phyloP scores from a whole-genome alignment of 2,329 filamentous ascomycete genomes.

The Podosphaera aphanis region DNA sequence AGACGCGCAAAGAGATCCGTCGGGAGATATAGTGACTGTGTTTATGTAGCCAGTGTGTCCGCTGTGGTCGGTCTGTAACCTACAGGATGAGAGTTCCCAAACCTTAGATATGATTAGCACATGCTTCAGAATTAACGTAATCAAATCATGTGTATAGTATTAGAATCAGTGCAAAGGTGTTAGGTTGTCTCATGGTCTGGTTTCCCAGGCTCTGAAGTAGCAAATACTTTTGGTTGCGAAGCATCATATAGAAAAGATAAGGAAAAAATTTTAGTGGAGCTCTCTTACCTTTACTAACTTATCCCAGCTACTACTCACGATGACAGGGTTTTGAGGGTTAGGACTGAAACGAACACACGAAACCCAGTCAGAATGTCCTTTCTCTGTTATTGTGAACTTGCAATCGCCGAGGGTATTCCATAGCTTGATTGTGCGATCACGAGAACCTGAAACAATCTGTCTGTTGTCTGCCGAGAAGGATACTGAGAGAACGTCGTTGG shows the following conservation, averaged over 20 bases:
- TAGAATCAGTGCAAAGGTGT: slow-evolving; percentile 66
- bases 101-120: slow-evolving; percentile 33
- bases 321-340: slow-evolving; percentile 99
- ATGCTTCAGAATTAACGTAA: slow-evolving; percentile 1
- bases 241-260: slow-evolving; percentile 52
- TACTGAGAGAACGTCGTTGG: slow-evolving; percentile 97
- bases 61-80: slow-evolving; percentile 99
- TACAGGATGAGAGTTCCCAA: slow-evolving; percentile 98
- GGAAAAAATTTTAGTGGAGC: slow-evolving; percentile 7
- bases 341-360: slow-evolving; percentile 98
- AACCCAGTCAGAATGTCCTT: slow-evolving; percentile 99
- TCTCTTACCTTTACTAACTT: slow-evolving; percentile 96
- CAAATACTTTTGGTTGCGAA: slow-evolving; percentile 93
- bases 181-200: slow-evolving; percentile 89
- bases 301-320: slow-evolving; percentile 96
- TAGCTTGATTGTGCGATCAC: slow-evolving; percentile 97
- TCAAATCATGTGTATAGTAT: not conserved
- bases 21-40: slow-evolving; percentile 99
- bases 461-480: slow-evolving; percentile 99
- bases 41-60: slow-evolving; percentile 99
- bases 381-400: slow-evolving; percentile 99
- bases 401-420: slow-evolving; percentile 99
- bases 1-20: slow-evolving; percentile 95
- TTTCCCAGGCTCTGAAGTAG: slow-evolving; percentile 93
- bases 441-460: slow-evolving; percentile 96